These are phyloP conservation scores for Cercospora brassicicola DNA, from an alignment of 2,329 filamentous ascomycete genomes.

Conservation along the genomic window DNA sequence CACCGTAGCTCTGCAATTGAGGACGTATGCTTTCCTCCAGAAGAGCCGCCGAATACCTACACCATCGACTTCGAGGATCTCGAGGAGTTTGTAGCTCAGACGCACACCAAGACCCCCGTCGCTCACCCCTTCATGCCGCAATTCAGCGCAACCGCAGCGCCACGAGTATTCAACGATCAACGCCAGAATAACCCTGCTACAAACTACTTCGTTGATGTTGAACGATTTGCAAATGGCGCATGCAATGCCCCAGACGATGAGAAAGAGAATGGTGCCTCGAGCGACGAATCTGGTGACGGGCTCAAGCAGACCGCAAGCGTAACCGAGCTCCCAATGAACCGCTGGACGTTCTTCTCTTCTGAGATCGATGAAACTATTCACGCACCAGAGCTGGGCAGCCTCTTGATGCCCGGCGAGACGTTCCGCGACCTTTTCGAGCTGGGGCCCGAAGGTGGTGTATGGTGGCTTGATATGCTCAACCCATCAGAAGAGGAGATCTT, in stretches of 20 bases:
- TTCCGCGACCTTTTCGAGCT: slow-evolving; percentile 83
- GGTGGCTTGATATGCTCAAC: slow-evolving; percentile 95
- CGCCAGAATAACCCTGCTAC: slow-evolving; percentile 40
- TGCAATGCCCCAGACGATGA: slow-evolving; percentile 43
- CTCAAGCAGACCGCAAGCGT: slow-evolving; percentile 29
- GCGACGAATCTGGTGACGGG: slow-evolving; percentile 35
- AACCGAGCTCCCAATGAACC: slow-evolving; percentile 55
- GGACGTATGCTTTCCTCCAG: slow-evolving; percentile 85
- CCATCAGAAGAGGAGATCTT: slow-evolving; percentile 86
- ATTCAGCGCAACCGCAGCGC: slow-evolving; percentile 30
- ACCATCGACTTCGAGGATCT: slow-evolving; percentile 90
- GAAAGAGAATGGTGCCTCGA: slow-evolving; percentile 46
- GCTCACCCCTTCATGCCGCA: slow-evolving; percentile 43
- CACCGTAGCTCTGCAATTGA: slow-evolving; percentile 74
- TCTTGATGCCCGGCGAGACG: slow-evolving; percentile 84
- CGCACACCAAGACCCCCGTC: slow-evolving; percentile 50
- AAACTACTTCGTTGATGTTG: slow-evolving; percentile 29
- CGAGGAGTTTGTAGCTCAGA: slow-evolving; percentile 79
- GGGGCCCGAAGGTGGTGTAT: slow-evolving; percentile 75
- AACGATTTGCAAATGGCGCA: slow-evolving; percentile 24
- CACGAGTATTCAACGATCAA: slow-evolving; percentile 63
- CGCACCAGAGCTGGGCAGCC: slow-evolving; percentile 80
- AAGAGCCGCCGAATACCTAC: slow-evolving; percentile 74
- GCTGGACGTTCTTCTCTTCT: slow-evolving; percentile 96
- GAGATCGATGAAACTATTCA: slow-evolving; percentile 92